Evolutionary conservation across 345 rosid species (phyloP).

Genomic region (Pugionium cornutum): DNA sequence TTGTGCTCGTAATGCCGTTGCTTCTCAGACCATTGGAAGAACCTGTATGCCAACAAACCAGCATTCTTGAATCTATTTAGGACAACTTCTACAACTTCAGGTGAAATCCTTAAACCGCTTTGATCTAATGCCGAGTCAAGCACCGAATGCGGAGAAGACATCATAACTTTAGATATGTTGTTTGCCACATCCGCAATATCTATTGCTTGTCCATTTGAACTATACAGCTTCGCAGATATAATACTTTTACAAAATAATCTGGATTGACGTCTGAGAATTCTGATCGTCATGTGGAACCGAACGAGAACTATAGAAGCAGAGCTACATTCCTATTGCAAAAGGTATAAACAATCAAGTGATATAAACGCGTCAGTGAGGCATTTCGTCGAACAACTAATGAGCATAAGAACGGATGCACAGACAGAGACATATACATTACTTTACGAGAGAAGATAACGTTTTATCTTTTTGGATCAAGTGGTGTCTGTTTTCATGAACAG

Average conservation of each 20-base stretch:
- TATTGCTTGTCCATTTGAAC: slow-evolving; percentile 41
- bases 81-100: slow-evolving; percentile 63
- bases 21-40: slow-evolving; percentile 93
- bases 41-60: slow-evolving; percentile 78
- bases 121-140: slow-evolving; percentile 78
- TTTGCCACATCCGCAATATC: slow-evolving; percentile 48
- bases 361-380: slow-evolving; percentile 23
- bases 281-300: slow-evolving; percentile 27
- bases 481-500: background rate
- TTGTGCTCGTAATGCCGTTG: slow-evolving; percentile 70
- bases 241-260: slow-evolving; percentile 35
- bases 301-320: slow-evolving; percentile 4
- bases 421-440: background rate
- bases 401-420: background rate
- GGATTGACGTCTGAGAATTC: slow-evolving; percentile 10
- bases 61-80: slow-evolving; percentile 72
- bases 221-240: slow-evolving; percentile 38
- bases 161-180: slow-evolving; percentile 61
- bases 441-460: background rate
- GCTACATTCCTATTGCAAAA: slow-evolving; percentile 21
- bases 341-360: background rate
- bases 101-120: slow-evolving; percentile 57
- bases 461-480: background rate
- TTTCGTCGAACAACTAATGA: slow-evolving; percentile 34
- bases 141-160: slow-evolving; percentile 56